Evolutionary conservation across 768 basidiomycete species (phyloP).

Genomic region (Agaricus blazei): DNA sequence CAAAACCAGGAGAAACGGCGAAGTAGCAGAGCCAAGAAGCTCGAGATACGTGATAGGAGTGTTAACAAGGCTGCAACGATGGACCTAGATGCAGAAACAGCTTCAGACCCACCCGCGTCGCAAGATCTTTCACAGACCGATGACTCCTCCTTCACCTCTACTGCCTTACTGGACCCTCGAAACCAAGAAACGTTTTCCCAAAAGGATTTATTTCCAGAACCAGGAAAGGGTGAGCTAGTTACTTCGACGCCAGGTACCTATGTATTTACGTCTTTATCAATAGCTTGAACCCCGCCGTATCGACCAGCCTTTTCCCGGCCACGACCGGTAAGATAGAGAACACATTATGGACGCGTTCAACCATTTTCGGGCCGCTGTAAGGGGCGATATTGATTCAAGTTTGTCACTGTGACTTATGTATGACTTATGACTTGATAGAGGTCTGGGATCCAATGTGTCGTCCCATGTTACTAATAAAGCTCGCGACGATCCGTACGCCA

Average conservation of each 20-base stretch:
- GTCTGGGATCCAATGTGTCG: constrained; percentile 26
- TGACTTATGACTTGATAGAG: constrained; percentile 21
- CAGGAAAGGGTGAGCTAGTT: background rate
- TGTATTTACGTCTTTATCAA: background rate
- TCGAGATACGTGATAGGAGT: constrained; percentile 12
- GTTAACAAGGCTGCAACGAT: constrained; percentile 12
- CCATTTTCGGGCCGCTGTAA: constrained; percentile 65
- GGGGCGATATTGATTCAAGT: constrained; percentile 19
- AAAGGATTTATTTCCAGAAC: background rate
- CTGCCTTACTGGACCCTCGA: constrained; percentile 54
- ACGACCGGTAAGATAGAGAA: constrained; percentile 13
- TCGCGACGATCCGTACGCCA: constrained; percentile 23
- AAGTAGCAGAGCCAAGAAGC: constrained; percentile 40
- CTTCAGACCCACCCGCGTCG: constrained; percentile 4
- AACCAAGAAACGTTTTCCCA: constrained; percentile 15
- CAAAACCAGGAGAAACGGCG: constrained; percentile 47
- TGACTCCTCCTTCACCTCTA: constrained; percentile 33
- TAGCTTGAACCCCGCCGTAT: background rate
- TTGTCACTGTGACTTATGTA: background rate
- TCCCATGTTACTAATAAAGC: background rate
- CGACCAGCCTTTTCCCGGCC: constrained; percentile 33
- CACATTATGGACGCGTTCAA: constrained; percentile 40
- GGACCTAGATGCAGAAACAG: constrained; percentile 2
- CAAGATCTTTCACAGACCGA: constrained; percentile 46
- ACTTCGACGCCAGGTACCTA: background rate